A percentile compares a stretch with the other conserved stretches of the same genome.
These are phyloP conservation scores for Groenewaldozyma tartarivorans DNA, from an alignment of 805 yeast species.

Conservation along the genomic window DNA sequence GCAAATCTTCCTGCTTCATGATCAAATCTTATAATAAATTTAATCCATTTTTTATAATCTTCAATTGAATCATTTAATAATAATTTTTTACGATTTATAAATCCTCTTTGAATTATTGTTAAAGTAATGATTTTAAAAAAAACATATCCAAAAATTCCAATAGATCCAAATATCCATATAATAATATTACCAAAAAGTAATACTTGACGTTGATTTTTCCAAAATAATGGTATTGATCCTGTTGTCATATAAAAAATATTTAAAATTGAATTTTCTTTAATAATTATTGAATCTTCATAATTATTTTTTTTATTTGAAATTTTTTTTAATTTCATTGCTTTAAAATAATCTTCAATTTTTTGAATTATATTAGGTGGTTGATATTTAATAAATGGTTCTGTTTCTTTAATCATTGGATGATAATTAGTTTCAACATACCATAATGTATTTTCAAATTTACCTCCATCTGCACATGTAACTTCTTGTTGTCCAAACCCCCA, in stretches of 20 bases:
- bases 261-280: conserved; percentile 5
- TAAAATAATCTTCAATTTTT: conserved; percentile 10
- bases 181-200: conserved; percentile 11
- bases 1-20: conserved; percentile 51
- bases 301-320: conserved; percentile 2
- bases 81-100: too few species aligned
- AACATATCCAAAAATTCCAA: conserved; percentile 5
- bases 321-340: conserved; percentile 8
- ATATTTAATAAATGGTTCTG: conserved; percentile 10
- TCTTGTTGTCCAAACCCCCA: conserved; percentile 69
- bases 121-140: conserved; percentile 7
- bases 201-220: conserved; percentile 11
- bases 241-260: conserved; percentile 6
- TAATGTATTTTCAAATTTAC: conserved; percentile 44
- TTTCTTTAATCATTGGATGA: conserved; percentile 34
- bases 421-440: conserved; percentile 55
- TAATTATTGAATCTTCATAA: not conserved
- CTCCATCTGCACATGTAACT: conserved; percentile 61
- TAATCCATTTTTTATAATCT: too few species aligned
- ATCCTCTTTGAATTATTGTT: conserved; percentile 13
- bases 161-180: conserved; percentile 9
- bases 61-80: not conserved
- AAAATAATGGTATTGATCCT: conserved; percentile 8
- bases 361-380: conserved; percentile 6
- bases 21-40: conserved; percentile 43